Base-by-base conservation (phyloP, 2,329 filamentous ascomycete species). In the Aspergillus proliferans region DNA sequence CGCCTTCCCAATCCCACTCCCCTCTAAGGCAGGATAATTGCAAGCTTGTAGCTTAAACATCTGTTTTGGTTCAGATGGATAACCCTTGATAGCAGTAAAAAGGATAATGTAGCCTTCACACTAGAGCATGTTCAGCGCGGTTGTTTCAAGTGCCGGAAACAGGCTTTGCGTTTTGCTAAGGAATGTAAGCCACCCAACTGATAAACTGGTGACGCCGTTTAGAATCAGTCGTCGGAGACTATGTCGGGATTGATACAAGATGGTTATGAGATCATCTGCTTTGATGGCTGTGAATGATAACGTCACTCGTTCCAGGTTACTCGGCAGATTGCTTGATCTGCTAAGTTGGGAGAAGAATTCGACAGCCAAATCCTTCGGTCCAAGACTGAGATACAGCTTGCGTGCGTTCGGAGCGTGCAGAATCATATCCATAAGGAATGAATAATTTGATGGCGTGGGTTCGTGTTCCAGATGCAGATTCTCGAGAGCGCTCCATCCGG, bases 391-490 rank as follows among this genome's bases (percentile, higher is more conserved):
- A 22, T 51, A 50, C 5, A 53, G 43, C 15, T 53, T 53, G 26
- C 48, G 43, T 9, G 50, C 43, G 8, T 26, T 40, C 4, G 46
- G 39, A 6, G 48, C 49, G 33, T 47, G 26, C 6, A 47, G 46
- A 5, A 53, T 43, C 28, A 48, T 33, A 24, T 53, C 44, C 15
- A 53, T 15, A 10, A 51, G 26, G 12, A 53, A 53, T 4, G 48
- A 48, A 19, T 51, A 53, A 22, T 53, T 53, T 9, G 48, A 34
- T 4, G 51, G 46, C 5, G 51, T 53, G 19, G 51, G 43, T 3
- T 48, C 45, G 19, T 51, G 51, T 10, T 51, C 51, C 6, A 53
- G 48, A 28, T 53, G 51, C 6, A 53, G 46, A 26, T 53, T 53
- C 6, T 46, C 44, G 21, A 53, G 40, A 15, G 12, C 6, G 1